Base-by-base conservation (phyloP, 495 filamentous ascomycete species). In the Hypoxylon intermedium region DNA sequence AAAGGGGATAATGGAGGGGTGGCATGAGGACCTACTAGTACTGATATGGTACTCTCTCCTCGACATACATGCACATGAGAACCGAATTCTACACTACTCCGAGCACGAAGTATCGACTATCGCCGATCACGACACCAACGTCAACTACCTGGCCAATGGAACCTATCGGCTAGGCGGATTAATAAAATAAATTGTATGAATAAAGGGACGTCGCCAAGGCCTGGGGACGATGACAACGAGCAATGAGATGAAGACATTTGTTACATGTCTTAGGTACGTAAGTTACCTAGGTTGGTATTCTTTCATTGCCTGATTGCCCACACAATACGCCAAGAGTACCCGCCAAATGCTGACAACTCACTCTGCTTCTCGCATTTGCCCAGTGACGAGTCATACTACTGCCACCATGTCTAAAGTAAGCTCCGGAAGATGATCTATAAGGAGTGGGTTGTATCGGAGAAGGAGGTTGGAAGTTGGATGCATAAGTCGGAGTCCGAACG, bases 101-200 rank as follows among this genome's bases (percentile, higher is more conserved):
- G 50, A 54, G 51, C 48, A 53, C 49, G 43, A 60, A 31, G n/a
- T 9, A 9, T 28, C 31, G 42, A 41, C 13, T 21, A 21, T 7
- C 24, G 40, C 16, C 38, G 20, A 49, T 51, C 45, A 61, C 45
- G 26, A 13, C 44, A 51, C 52, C 46, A 56, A 56, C 24, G 23
- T 34, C 45, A 33, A 26, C 12, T 30, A 52, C 11, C 19, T 38
- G 38, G 45, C 52, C 46, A 51, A 55, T 31, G 26, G 28, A n/a
- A 43, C 37, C 19, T 3, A 5, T 41, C 6, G 12, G 46, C 9
- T 2, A 21, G 28, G 41, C 13, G 19, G 45, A 34, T 50, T 18
- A 38, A 46, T 46, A 48, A 34, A 20, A 36, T n/a, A 7, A 21
- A 48, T 20, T 12, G n/a, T n/a, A n/a, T n/a, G n/a, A n/a, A 1